Percentiles rank a stretch among this genome's conserved stretches.
These are phyloP conservation scores for Nicotiana paniculata DNA, from an alignment of 257 asterid genomes.

Conservation along the genomic window DNA sequence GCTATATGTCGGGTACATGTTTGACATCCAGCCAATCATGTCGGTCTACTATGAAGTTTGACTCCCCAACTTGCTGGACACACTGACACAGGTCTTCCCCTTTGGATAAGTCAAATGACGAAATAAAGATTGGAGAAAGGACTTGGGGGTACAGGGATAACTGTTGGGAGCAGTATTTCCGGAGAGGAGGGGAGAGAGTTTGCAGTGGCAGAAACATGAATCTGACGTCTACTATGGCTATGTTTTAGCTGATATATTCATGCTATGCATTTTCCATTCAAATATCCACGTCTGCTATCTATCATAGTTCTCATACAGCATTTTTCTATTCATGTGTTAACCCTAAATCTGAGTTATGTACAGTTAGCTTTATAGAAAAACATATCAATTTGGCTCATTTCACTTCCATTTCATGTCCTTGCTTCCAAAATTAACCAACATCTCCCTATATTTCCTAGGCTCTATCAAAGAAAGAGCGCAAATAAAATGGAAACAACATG, in stretches of 20 bases:
- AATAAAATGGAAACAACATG: not conserved
- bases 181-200: not conserved
- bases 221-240: not conserved
- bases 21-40: constrained; percentile 2
- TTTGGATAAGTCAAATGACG: not conserved
- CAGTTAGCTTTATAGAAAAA: not conserved
- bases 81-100: not conserved
- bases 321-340: not conserved
- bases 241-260: not conserved
- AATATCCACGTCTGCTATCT: not conserved
- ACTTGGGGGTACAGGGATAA: not conserved
- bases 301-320: not conserved
- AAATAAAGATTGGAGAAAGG: not conserved
- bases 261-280: not conserved
- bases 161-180: not conserved
- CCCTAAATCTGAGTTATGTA: not conserved
- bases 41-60: not conserved
- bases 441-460: not conserved
- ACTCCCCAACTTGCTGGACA: not conserved
- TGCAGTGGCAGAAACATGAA: not conserved
- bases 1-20: not conserved
- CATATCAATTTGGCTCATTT: not conserved
- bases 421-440: not conserved
- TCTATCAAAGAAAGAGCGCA: not conserved
- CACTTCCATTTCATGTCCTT: not conserved